A percentile compares a stretch with the other conserved stretches of the same genome.
Evolutionary conservation across 2,329 filamentous ascomycete genomes (phyloP).

Genomic region (Talaromyces funiculosus): DNA sequence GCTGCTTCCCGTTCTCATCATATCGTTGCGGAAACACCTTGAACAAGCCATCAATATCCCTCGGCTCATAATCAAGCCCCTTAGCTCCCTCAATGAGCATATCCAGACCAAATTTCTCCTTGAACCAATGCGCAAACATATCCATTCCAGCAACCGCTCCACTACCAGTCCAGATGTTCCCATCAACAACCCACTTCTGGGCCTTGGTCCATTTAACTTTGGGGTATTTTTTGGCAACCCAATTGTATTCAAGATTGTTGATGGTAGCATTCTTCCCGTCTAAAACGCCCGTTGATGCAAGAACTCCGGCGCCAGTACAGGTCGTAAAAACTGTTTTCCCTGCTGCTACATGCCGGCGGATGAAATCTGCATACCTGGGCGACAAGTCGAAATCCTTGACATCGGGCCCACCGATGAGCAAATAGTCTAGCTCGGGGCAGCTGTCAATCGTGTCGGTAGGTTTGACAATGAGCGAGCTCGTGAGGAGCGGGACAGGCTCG

Average conservation of each 20-base stretch:
- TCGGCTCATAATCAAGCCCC: constrained; percentile 33
- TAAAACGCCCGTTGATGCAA: constrained; percentile 31
- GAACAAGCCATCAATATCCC: constrained; percentile 29
- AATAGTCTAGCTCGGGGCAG: constrained; percentile 34
- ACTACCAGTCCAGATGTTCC: constrained; percentile 44
- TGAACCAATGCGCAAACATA: constrained; percentile 39
- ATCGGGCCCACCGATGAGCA: constrained; percentile 33
- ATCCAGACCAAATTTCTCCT: constrained; percentile 29
- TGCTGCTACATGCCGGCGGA: constrained; percentile 31
- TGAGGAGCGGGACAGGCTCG: constrained; percentile 24
- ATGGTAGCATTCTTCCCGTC: constrained; percentile 42
- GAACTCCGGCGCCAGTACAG: constrained; percentile 17
- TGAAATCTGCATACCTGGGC: constrained; percentile 27
- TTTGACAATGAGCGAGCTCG: constrained; percentile 20
- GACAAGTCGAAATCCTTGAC: constrained; percentile 23
- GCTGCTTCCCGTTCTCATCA: constrained; percentile 25
- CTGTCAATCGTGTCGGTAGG: constrained; percentile 31
- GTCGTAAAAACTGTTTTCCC: constrained; percentile 28
- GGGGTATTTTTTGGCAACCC: constrained; percentile 28
- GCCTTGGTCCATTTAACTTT: constrained; percentile 42
- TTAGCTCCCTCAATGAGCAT: constrained; percentile 21
- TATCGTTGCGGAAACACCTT: constrained; percentile 26
- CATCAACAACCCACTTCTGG: constrained; percentile 43
- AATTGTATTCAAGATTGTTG: constrained; percentile 33
- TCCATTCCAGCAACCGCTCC: constrained; percentile 46